Evolutionary conservation across 495 filamentous ascomycete species (phyloP).

Genomic region (Daldinia concentrica): DNA sequence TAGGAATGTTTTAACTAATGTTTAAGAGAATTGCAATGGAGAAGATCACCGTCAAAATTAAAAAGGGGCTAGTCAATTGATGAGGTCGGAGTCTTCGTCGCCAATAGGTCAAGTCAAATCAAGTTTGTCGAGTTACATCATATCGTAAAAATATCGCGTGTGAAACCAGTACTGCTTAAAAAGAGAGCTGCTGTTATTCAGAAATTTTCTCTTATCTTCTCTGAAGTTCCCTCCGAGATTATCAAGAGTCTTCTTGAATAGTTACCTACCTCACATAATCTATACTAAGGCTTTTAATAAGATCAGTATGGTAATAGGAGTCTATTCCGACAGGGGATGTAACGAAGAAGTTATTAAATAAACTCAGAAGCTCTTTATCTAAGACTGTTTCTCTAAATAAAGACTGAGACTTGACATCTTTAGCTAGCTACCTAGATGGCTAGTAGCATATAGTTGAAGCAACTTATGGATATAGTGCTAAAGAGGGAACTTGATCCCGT

Average conservation of each 20-base stretch:
- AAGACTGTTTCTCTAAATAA: too few relatives aligned
- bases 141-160: background rate
- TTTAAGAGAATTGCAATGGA: conserved; percentile 8
- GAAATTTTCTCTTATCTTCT: background rate
- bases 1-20: background rate
- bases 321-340: too few relatives aligned
- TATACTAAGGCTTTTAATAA: too few relatives aligned
- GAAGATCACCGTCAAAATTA: conserved; percentile 5
- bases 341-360: too few relatives aligned
- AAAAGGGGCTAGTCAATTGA: conserved; percentile 21
- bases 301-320: too few relatives aligned
- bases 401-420: too few relatives aligned
- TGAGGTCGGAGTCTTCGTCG: conserved; percentile 21
- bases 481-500: background rate
- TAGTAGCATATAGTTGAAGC: too few relatives aligned
- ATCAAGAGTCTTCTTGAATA: too few relatives aligned
- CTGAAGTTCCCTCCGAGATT: too few relatives aligned
- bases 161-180: background rate
- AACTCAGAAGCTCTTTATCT: too few relatives aligned
- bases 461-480: background rate
- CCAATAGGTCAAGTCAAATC: conserved; percentile 31
- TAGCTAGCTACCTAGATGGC: too few relatives aligned
- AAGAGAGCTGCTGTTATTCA: background rate
- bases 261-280: too few relatives aligned
- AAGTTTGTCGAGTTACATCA: conserved; percentile 32